phyloP scores from a whole-genome alignment of 176 grass and related monocot species.

The Elaeis guineensis region DNA sequence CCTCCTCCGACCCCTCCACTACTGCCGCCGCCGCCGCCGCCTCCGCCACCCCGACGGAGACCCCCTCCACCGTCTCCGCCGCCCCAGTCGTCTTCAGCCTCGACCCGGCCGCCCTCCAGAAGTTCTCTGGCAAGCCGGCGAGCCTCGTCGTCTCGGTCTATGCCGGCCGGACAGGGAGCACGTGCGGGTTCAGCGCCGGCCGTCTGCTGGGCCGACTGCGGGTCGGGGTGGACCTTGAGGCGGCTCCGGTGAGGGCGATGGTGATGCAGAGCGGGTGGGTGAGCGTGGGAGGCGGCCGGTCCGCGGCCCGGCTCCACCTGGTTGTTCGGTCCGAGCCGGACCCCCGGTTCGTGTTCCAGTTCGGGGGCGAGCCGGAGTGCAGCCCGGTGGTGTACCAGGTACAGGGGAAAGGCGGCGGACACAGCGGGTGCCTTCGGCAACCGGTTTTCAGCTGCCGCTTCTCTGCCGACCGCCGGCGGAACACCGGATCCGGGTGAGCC shows the following conservation, averaged over 20 bases:
- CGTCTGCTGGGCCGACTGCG: constrained; percentile 50
- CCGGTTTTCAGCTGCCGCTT: constrained; percentile 93
- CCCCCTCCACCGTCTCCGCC: not conserved
- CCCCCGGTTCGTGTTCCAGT: constrained; percentile 94
- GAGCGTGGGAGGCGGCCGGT: constrained; percentile 32
- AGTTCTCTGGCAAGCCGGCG: constrained; percentile 31
- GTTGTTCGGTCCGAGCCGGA: constrained; percentile 79
- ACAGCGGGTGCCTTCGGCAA: constrained; percentile 44
- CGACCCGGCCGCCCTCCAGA: constrained; percentile 52
- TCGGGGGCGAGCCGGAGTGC: constrained; percentile 83
- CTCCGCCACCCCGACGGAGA: constrained; percentile 7
- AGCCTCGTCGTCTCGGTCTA: constrained; percentile 64
- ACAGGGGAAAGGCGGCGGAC: constrained; percentile 31
- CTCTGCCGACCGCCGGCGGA: constrained; percentile 46
- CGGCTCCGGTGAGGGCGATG: constrained; percentile 29
- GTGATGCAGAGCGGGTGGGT: constrained; percentile 69
- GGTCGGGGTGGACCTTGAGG: constrained; percentile 38
- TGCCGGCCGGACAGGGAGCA: constrained; percentile 39
- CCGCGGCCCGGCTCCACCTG: constrained; percentile 46
- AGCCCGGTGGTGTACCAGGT: constrained; percentile 89
- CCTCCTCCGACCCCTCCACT: not conserved
- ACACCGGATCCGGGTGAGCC: constrained; percentile 45
- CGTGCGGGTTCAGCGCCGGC: constrained; percentile 40
- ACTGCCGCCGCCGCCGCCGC: not conserved
- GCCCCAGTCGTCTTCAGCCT: constrained; percentile 57